Base-by-base conservation (phyloP, 2,329 filamentous ascomycete species). In the Cladosporium sp. region DNA sequence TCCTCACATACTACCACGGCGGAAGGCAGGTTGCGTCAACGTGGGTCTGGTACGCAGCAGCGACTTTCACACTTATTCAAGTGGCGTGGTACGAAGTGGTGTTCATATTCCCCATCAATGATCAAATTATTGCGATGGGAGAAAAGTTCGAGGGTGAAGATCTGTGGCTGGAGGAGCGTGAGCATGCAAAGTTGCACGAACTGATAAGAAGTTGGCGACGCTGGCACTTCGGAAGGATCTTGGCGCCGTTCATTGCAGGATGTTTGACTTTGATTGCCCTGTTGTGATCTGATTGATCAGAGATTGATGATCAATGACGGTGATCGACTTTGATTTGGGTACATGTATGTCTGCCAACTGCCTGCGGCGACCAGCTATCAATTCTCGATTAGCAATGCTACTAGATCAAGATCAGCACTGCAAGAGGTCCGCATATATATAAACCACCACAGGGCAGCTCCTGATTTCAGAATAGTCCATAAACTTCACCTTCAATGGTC, bases 21-120 rank as follows among this genome's bases (percentile, higher is more conserved):
- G 19, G 50, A 17, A 12, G 25, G 5, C 5, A 3, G 1, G 22
- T 44, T 6, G 40, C 40, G 20, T 20, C 3, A 3, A 20, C 10
- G 10, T 57, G 53, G 45, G 25, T 15, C 10, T 60, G 45, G 47
- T 47, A 60, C 28, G 32, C 48, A 0, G 47, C 49, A 13, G 49
- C 44, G n/a, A 17, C 37, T 13, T 40, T 20, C 4, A 22, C 40
- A 15, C 32, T 60, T 13, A 32, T 56, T 4, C 42, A 44, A 20
- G 50, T 19, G 25, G 64, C 61, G 36, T 59, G 58, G 28, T 60
- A 25, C 3, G 63, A 56, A 22, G 65, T 62, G 1, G 58, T 66
- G 1, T 60, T 57, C 36, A 56, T 42, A 28, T 60, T 60, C 19
- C 58, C 55, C 3, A 60, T 60, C 17, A 60, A 60, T 20, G 58